Evolutionary conservation across 2,329 filamentous ascomycete genomes (phyloP).

Genomic region (Stemphylium beticola): DNA sequence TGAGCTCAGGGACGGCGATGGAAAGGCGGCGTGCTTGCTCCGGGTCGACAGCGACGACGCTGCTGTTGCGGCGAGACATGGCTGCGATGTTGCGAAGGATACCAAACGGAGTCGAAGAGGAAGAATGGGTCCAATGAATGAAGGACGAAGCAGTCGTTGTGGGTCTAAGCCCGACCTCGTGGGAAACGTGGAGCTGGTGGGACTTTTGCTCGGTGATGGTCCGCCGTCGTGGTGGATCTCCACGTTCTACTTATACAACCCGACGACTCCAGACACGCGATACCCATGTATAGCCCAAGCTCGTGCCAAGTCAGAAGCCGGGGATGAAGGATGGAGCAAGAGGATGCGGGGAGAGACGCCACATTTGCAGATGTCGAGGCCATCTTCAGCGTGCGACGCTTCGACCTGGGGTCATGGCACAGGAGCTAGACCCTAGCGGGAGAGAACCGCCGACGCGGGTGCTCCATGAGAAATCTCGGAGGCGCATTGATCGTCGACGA

Average conservation of each 20-base stretch:
- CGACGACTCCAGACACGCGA: slow-evolving; percentile 14
- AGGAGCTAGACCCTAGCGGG: slow-evolving; percentile 23
- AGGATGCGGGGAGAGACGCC: slow-evolving; percentile 33
- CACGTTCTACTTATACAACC: slow-evolving; percentile 30
- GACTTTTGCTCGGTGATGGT: slow-evolving; percentile 19
- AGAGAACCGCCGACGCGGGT: slow-evolving; percentile 22
- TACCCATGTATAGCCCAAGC: slow-evolving; percentile 16
- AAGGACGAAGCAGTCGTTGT: slow-evolving; percentile 1
- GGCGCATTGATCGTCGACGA: background rate
- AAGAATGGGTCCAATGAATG: background rate
- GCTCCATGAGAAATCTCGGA: slow-evolving; percentile 8
- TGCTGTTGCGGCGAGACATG: slow-evolving; percentile 44
- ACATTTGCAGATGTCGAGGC: slow-evolving; percentile 16
- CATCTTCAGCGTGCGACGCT: slow-evolving; percentile 4
- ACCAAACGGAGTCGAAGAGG: background rate
- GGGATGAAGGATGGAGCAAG: slow-evolving; percentile 28
- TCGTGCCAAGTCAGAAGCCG: slow-evolving; percentile 23
- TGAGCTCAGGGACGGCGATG: slow-evolving; percentile 35
- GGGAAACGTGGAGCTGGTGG: slow-evolving; percentile 24
- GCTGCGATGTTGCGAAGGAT: slow-evolving; percentile 11
- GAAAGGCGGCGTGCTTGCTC: slow-evolving; percentile 41
- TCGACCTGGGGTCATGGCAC: slow-evolving; percentile 14
- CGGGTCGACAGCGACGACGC: slow-evolving; percentile 39
- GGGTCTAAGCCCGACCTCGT: slow-evolving; percentile 20
- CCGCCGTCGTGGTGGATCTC: slow-evolving; percentile 16